Evolutionary conservation across 345 rosid species (phyloP).

Genomic region (thale cress (Arabidopsis thaliana)): DNA sequence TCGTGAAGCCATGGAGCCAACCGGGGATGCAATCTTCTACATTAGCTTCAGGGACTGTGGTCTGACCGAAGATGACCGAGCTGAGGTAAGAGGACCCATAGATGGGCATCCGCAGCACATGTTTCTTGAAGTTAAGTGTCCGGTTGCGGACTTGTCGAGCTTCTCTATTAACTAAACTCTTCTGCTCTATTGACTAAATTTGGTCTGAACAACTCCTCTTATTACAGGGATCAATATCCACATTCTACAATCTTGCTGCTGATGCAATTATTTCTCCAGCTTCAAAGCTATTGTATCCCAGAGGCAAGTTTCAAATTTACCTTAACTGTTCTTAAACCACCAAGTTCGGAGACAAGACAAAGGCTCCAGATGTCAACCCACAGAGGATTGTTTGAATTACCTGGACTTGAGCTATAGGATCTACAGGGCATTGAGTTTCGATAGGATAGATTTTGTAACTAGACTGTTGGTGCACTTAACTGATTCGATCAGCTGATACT

Average conservation of each 20-base stretch:
- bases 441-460: constrained; percentile 65
- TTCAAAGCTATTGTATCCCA: too few relatives aligned
- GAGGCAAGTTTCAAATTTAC: too few relatives aligned
- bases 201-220: neutral
- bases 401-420: neutral
- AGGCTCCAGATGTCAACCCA: too few relatives aligned
- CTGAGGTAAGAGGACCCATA: neutral
- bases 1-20: neutral
- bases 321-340: too few relatives aligned
- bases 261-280: too few relatives aligned
- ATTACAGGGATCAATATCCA: too few relatives aligned
- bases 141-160: too few relatives aligned
- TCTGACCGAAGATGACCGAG: neutral
- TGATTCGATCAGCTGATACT: constrained; percentile 56
- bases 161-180: too few relatives aligned
- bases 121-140: neutral
- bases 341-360: too few relatives aligned
- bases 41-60: too few relatives aligned
- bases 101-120: neutral
- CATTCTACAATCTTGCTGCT: too few relatives aligned
- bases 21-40: neutral
- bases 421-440: constrained; percentile 65
- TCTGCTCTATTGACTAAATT: neutral
- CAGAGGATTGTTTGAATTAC: too few relatives aligned
- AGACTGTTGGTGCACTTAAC: constrained; percentile 66